These are phyloP conservation scores for Leishmania guyanensis DNA, from an alignment of 208 protist genomes.

Conservation along the genomic window DNA sequence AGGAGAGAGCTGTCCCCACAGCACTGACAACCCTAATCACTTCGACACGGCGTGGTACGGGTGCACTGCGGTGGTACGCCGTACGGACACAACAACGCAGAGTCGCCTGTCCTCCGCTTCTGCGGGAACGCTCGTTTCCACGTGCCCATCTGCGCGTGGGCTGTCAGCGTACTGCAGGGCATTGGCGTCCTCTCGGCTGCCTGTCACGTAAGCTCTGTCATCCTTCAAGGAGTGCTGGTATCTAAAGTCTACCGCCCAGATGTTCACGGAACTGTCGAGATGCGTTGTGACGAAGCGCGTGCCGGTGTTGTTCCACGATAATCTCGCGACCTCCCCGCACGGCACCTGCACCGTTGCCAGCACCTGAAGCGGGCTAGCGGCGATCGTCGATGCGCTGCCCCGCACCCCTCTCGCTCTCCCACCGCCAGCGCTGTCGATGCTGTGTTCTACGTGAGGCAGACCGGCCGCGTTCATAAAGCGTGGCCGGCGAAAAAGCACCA, in stretches of 20 bases:
- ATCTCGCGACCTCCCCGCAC: conserved; percentile 61
- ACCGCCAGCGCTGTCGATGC: neutral
- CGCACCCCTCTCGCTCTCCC: neutral
- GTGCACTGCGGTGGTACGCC: conserved; percentile 50
- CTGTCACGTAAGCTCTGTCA: neutral
- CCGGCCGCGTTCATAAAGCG: conserved; percentile 33
- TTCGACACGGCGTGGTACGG: conserved; percentile 45
- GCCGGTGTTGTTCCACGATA: conserved; percentile 83
- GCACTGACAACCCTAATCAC: neutral
- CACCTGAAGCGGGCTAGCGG: conserved; percentile 37
- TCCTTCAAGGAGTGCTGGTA: conserved; percentile 30
- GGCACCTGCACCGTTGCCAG: conserved; percentile 40
- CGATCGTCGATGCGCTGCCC: neutral
- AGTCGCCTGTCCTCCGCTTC: conserved; percentile 24
- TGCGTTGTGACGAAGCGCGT: conserved; percentile 85
- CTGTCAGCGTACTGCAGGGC: neutral
- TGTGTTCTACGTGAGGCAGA: conserved; percentile 20
- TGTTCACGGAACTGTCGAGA: conserved; percentile 66
- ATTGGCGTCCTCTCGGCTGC: neutral
- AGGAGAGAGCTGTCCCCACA: neutral
- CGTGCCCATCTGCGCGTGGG: neutral
- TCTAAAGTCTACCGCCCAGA: conserved; percentile 64
- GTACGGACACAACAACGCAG: conserved; percentile 41
- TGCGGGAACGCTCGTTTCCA: conserved; percentile 1
- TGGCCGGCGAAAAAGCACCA: conserved; percentile 74